Percentiles rank a stretch among this genome's conserved stretches.
phyloP scores from a whole-genome alignment of 139 green algal species.

The Chlorella sp. region DNA sequence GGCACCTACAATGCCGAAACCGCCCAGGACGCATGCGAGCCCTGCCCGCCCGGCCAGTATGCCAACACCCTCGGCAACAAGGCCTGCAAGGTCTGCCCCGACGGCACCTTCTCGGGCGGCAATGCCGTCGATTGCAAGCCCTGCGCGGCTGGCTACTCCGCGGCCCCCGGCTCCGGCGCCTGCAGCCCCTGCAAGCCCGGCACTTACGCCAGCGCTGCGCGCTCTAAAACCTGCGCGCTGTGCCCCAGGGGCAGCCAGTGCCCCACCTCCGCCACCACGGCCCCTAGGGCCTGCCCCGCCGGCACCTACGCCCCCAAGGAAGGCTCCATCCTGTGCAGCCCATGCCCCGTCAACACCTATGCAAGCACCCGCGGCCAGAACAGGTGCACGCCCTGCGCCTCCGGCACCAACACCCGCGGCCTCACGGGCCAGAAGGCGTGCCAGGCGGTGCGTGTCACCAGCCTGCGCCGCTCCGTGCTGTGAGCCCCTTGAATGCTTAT shows the following conservation, averaged over 20 bases:
- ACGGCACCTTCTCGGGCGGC: constrained; percentile 1
- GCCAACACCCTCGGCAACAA: constrained; percentile 4
- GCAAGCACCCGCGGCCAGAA: neutral
- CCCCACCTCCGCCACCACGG: neutral
- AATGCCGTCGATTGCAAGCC: neutral
- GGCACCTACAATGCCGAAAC: neutral
- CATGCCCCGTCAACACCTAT: constrained; percentile 23
- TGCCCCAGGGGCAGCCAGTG: neutral
- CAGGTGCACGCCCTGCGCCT: neutral
- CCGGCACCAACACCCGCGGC: constrained; percentile 12
- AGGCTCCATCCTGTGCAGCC: neutral
- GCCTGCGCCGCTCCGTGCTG: constrained; percentile 1
- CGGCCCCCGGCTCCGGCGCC: neutral
- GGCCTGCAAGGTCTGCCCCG: constrained; percentile 23
- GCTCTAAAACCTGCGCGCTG: neutral
- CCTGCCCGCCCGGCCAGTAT: constrained; percentile 24
- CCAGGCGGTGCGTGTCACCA: neutral
- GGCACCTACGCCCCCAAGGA: constrained; percentile 1
- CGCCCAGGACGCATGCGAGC: neutral
- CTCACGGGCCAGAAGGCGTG: constrained; percentile 6
- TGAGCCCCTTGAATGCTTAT: neutral
- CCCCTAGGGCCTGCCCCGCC: neutral
- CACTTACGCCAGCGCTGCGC: neutral
- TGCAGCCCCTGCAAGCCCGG: constrained; percentile 13
- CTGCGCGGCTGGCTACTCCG: constrained; percentile 13